A percentile compares a stretch with the other conserved stretches of the same genome.
Evolutionary conservation across 2,329 filamentous ascomycete species (phyloP).

Genomic region (Curvularia spicifera): DNA sequence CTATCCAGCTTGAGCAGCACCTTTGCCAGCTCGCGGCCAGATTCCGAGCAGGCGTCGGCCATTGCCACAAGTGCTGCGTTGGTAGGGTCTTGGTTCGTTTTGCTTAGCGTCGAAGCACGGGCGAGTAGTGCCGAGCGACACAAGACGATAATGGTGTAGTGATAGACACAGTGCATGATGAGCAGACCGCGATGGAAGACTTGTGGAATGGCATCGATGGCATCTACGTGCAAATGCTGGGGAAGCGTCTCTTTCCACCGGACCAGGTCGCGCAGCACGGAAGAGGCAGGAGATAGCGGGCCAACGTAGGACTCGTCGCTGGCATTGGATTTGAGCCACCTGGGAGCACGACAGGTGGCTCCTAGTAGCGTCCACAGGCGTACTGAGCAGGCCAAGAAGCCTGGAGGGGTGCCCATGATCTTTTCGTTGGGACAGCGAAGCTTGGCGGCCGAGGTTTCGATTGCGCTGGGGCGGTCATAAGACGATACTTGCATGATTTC

Average conservation of each 20-base stretch:
- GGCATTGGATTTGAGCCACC: constrained; percentile 35
- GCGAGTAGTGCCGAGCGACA: constrained; percentile 51
- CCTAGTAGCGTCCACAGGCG: constrained; percentile 48
- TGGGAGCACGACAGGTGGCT: constrained; percentile 49
- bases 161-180: constrained; percentile 50
- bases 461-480: constrained; percentile 54
- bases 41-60: constrained; percentile 49
- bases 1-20: constrained; percentile 48
- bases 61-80: constrained; percentile 41
- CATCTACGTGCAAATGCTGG: constrained; percentile 47
- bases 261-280: constrained; percentile 49
- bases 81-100: constrained; percentile 34
- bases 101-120: constrained; percentile 43
- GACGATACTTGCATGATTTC: constrained; percentile 57
- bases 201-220: constrained; percentile 41
- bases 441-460: constrained; percentile 47
- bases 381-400: constrained; percentile 50
- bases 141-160: constrained; percentile 51
- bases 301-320: constrained; percentile 49
- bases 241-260: constrained; percentile 51
- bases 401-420: constrained; percentile 47
- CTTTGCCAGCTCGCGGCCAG: constrained; percentile 44
- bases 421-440: constrained; percentile 48
- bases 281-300: constrained; percentile 49
- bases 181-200: constrained; percentile 49